Conservation (phyloP, 306 rosid species). For the Cucurbita maxima region DNA sequence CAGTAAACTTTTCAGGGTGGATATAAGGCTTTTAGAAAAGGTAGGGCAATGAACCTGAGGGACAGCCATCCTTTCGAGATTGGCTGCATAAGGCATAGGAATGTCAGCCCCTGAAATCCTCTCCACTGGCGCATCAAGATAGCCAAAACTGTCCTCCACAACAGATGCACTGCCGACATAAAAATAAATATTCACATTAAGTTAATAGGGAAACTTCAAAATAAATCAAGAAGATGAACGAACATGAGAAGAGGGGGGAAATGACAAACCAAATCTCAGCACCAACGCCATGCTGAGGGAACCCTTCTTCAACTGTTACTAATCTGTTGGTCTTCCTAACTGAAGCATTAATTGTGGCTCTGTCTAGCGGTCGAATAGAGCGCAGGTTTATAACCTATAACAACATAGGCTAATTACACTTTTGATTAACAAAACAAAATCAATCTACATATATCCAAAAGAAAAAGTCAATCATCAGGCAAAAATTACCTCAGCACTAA, state of each 20-base stretch:
- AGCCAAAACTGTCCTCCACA: slow-evolving; percentile 87
- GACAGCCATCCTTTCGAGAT: slow-evolving; percentile 90
- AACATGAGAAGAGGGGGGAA: slow-evolving; percentile 6
- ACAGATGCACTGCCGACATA: slow-evolving; percentile 59
- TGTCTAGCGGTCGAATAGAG: slow-evolving; percentile 89
- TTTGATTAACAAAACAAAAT: slow-evolving; percentile 4
- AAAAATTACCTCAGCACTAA: slow-evolving; percentile 76
- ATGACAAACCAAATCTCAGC: slow-evolving; percentile 80
- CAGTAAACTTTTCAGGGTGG: neutral
- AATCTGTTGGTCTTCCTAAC: slow-evolving; percentile 91
- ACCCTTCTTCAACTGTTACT: slow-evolving; percentile 95
- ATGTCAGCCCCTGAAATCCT: slow-evolving; percentile 92
- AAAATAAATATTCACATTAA: slow-evolving; percentile 10
- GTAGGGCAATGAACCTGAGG: slow-evolving; percentile 52
- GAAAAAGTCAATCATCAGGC: neutral
- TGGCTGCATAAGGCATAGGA: slow-evolving; percentile 99
- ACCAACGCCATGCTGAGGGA: slow-evolving; percentile 99
- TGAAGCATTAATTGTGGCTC: slow-evolving; percentile 75
- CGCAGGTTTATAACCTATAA: slow-evolving; percentile 79
- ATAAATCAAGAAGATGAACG: slow-evolving; percentile 5
- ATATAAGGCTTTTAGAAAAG: neutral
- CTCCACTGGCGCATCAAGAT: slow-evolving; percentile 96
- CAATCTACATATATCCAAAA: neutral
- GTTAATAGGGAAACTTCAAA: neutral
- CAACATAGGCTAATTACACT: slow-evolving; percentile 2